phyloP scores from a whole-genome alignment of 331 rosid species.

The Malus hybrid region DNA sequence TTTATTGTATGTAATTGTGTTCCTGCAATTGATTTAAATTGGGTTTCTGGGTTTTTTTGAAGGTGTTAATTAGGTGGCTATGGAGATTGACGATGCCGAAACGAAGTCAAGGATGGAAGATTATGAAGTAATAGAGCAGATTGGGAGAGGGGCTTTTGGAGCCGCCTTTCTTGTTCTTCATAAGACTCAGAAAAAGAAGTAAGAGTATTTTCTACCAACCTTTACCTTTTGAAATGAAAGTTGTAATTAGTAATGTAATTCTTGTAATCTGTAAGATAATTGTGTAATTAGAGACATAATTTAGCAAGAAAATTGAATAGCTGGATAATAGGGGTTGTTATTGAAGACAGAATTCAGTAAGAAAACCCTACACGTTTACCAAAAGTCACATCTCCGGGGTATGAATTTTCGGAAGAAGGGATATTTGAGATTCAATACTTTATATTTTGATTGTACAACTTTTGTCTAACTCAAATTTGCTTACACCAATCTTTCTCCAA shows the following conservation, averaged over 20 bases:
- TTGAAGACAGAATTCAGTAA: neutral
- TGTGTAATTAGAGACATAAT: neutral
- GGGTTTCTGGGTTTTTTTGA: slow-evolving; percentile 30
- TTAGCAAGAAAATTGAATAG: neutral
- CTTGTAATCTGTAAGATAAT: neutral
- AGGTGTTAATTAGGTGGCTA: slow-evolving; percentile 27
- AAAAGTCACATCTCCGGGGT: neutral
- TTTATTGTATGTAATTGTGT: neutral
- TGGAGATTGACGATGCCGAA: slow-evolving; percentile 67
- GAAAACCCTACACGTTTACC: neutral
- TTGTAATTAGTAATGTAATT: neutral
- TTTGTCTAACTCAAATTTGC: neutral
- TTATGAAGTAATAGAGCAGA: slow-evolving; percentile 87
- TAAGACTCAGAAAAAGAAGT: slow-evolving; percentile 79
- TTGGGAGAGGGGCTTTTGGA: slow-evolving; percentile 92
- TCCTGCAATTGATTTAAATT: neutral
- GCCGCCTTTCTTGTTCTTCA: slow-evolving; percentile 83
- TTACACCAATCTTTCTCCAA: neutral
- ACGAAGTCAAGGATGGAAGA: slow-evolving; percentile 64
- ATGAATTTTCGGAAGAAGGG: neutral
- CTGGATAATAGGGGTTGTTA: neutral
- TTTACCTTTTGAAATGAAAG: too few species aligned
- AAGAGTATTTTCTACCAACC: slow-evolving; percentile 4
- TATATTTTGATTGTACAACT: neutral
- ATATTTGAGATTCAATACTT: neutral